Evolutionary conservation across 352 stramenopile species (phyloP), one percentile per base, ranked within the genome.

Genomic region (Thalassiosira mediterranea): DNA sequence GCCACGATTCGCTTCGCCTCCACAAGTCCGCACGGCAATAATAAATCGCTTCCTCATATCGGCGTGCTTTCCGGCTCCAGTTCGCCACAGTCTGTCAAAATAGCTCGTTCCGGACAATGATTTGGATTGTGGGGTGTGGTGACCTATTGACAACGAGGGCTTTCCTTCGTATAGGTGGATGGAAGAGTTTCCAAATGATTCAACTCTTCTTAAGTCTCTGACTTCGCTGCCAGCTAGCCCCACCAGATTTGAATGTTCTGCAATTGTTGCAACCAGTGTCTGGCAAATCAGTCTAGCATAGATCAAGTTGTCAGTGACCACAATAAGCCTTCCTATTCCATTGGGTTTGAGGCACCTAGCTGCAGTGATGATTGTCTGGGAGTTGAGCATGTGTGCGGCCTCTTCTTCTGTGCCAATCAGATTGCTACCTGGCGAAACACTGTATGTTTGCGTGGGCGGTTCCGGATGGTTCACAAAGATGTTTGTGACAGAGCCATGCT

Each of bases 401-500:
- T 91, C 87, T 10, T 81, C 51, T n/a, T 49, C 1, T 23, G 23
- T 62, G 75, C 17, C 19, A 85, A 32, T n/a, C n/a, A n/a, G n/a
- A n/a, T n/a, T n/a, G n/a, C n/a, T n/a, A n/a, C n/a, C n/a, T n/a
- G n/a, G n/a, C n/a, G n/a, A n/a, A n/a, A n/a, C 8, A 75, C 68
- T 42, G 10, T 64, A 73, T 21, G 82, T 89, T 81, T 92, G 87
- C 11, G 87, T 92, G 2, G 87, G 87, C 60, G 87, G 87, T 46
- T 92, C 87, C 11, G 87, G 87, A 70, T 91, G 84, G 54, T 92
- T 92, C 11, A 89, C 79, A 68, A 84, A 92, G 58, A 92, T 75
- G 66, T 86, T 26, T 64, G 72, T 4, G 19, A 90, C 58, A 15
- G 79, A 79, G 28, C 59, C 52, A 13, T 52, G 65, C 40, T n/a